A percentile compares a stretch with the other conserved stretches of the same genome.
Evolutionary conservation across 2,329 filamentous ascomycete species (phyloP).

Genomic region (Diaporthe citriasiana): DNA sequence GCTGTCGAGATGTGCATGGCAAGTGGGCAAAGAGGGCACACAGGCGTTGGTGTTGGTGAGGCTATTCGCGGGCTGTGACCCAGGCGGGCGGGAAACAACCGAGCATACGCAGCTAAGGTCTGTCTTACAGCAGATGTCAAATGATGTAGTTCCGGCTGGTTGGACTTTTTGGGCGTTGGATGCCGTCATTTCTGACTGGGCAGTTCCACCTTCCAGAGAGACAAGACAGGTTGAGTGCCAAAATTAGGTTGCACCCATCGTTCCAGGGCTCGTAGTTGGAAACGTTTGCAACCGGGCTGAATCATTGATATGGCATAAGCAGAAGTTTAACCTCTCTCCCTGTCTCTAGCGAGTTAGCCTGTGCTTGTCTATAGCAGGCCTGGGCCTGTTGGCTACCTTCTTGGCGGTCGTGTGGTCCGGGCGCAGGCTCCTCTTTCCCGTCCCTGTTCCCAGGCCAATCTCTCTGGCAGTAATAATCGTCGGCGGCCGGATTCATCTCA

Average conservation of each 20-base stretch:
- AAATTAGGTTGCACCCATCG: slow-evolving; percentile 22
- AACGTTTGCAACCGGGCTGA: not conserved
- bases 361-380: not conserved
- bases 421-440: slow-evolving; percentile 1
- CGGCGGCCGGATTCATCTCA: slow-evolving; percentile 19
- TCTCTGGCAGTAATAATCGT: slow-evolving; percentile 8
- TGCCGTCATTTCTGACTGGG: slow-evolving; percentile 10
- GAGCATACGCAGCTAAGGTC: not conserved
- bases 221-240: not conserved
- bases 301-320: not conserved
- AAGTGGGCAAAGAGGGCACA: not conserved
- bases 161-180: not conserved
- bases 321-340: not conserved
- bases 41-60: not conserved
- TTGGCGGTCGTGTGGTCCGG: slow-evolving; percentile 5
- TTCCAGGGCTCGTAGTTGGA: slow-evolving; percentile 16
- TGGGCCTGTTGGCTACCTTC: not conserved
- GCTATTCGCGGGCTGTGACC: slow-evolving; percentile 7
- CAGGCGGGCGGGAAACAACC: not conserved
- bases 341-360: not conserved
- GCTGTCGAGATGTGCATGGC: not conserved
- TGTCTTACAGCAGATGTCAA: not conserved
- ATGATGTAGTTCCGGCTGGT: slow-evolving; percentile 9
- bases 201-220: not conserved
- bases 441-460: slow-evolving; percentile 12